These are phyloP conservation scores for Cladophialophora immunda DNA, from an alignment of 2,329 filamentous ascomycete genomes.

Conservation along the genomic window DNA sequence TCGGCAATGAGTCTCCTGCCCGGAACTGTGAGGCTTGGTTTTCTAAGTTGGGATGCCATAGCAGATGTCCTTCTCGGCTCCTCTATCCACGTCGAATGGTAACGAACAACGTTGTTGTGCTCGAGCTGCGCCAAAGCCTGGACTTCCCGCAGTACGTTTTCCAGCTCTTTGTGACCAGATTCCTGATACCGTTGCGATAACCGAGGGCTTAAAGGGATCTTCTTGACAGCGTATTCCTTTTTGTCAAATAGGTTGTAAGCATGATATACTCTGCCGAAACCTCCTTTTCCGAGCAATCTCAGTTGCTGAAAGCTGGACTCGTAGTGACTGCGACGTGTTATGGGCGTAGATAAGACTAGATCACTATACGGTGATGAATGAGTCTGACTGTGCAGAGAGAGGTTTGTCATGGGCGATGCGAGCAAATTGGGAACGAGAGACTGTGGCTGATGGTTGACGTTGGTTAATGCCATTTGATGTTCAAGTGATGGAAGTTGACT, in stretches of 20 bases:
- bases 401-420: slow-evolving; percentile 37
- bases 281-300: slow-evolving; percentile 68
- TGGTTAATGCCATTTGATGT: slow-evolving; percentile 20
- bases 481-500: slow-evolving; percentile 26
- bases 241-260: slow-evolving; percentile 69
- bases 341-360: slow-evolving; percentile 39
- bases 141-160: slow-evolving; percentile 67
- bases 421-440: slow-evolving; percentile 20
- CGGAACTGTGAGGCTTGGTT: slow-evolving; percentile 23
- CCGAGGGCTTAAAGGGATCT: slow-evolving; percentile 65
- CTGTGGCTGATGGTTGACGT: slow-evolving; percentile 19
- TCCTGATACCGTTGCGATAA: slow-evolving; percentile 62
- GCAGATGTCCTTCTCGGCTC: slow-evolving; percentile 31
- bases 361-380: slow-evolving; percentile 34
- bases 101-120: slow-evolving; percentile 72
- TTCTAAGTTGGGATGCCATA: slow-evolving; percentile 3
- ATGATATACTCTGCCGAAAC: slow-evolving; percentile 71
- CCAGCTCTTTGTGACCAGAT: slow-evolving; percentile 62
- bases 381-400: slow-evolving; percentile 28
- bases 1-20: slow-evolving; percentile 29
- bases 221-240: slow-evolving; percentile 71
- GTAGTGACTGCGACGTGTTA: slow-evolving; percentile 53
- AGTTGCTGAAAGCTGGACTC: slow-evolving; percentile 62
- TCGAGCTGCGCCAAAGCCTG: slow-evolving; percentile 69
- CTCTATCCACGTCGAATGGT: slow-evolving; percentile 72